A percentile compares a stretch with the other conserved stretches of the same genome.
Evolutionary conservation across 176 grass and related monocot species (phyloP).

Genomic region (Aegilops tauschii): DNA sequence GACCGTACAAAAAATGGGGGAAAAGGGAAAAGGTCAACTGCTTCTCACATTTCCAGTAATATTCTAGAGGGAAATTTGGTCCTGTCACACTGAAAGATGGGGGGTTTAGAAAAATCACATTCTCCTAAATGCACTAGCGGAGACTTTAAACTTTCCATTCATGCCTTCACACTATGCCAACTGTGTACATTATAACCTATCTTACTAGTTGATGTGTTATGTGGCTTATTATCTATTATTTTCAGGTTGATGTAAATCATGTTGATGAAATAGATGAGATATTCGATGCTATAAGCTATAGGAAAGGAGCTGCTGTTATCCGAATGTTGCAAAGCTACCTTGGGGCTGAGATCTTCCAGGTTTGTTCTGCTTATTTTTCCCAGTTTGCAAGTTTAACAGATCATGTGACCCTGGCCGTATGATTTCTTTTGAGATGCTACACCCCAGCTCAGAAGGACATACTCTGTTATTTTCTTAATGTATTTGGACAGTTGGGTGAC

Average conservation of each 20-base stretch:
- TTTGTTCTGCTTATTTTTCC: conserved; percentile 35
- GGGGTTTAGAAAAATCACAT: neutral
- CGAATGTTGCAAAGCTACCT: conserved; percentile 96
- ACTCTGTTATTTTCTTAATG: conserved; percentile 18
- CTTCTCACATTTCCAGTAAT: conserved; percentile 10
- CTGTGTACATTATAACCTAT: neutral
- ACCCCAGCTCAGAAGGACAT: neutral
- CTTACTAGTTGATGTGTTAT: neutral
- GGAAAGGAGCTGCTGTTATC: conserved; percentile 95
- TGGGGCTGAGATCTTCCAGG: conserved; percentile 95
- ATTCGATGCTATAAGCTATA: conserved; percentile 99
- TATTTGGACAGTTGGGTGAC: neutral
- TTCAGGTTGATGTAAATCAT: conserved; percentile 96
- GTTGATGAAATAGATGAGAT: conserved; percentile 96
- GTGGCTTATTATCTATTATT: conserved; percentile 28
- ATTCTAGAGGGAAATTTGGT: neutral
- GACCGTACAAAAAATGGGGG: neutral
- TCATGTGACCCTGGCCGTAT: neutral
- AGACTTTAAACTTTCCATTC: neutral
- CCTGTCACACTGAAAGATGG: neutral
- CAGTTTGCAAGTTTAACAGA: neutral
- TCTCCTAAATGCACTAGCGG: neutral
- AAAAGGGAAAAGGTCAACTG: neutral
- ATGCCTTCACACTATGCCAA: neutral
- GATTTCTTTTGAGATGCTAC: neutral